Base-by-base conservation (phyloP, 2,329 filamentous ascomycete genomes). In the Aspergillus uvarum region DNA sequence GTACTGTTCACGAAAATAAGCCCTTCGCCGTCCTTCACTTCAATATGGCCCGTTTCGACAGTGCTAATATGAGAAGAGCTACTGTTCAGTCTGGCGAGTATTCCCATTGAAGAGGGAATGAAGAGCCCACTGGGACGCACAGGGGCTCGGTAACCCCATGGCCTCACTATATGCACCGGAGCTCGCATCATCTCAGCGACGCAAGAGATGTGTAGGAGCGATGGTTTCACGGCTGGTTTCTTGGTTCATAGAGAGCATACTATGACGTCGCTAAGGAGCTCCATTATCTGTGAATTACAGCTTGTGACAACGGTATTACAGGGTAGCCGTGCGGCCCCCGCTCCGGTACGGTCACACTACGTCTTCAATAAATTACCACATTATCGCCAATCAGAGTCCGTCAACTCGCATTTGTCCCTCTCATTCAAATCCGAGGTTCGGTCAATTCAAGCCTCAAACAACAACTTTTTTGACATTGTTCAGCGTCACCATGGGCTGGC, bases 1-100 rank as follows among this genome's bases (percentile, higher is more conserved):
- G 72, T 77, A 93, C 90, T 96, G 73, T 96, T 92, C 70, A 98
- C 88, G 79, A 96, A 99, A 6, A 97, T 76, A 50, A 98, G 87
- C 0, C 89, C 88, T 78, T 98, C 91, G 67, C 93, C 89, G 1
- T 88, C 79, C 2, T 81, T 83, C 11, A 90, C 83, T n/a, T 83
- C 80, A 66, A 98, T 96, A 69, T 97, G 92, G 0, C 95, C 94
- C 10, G 86, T 86, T 64, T 89, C 87, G 68, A 89, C 83, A 48
- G 68, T 65, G 86, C 85, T 54, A 84, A 85, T 11, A 82, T 76
- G 58, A 76, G 62, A 65, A 35, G 61, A 57, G 44, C 38, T 54
- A 54, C 24, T 54, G 24, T 52, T 51, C 59, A 53, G 32, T 55
- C 52, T 22, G 31, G 35, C 56, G 54, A 56, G 47, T 16, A 49